These are phyloP conservation scores for Colletotrichum kahawae DNA, from an alignment of 2,329 filamentous ascomycete genomes.

Conservation along the genomic window DNA sequence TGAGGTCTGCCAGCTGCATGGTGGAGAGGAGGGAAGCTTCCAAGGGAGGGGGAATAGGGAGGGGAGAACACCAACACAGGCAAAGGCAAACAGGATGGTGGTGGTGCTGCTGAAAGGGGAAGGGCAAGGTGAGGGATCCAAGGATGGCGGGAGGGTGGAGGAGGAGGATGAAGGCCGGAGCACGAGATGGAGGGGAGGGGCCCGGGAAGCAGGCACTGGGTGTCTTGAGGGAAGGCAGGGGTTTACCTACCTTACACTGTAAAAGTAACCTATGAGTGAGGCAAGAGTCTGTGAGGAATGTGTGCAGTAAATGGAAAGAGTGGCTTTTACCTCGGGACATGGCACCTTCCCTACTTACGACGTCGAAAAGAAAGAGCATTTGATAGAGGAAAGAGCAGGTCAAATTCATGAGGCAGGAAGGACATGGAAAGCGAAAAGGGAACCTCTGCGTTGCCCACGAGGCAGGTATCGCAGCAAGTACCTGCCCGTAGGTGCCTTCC, in stretches of 20 bases:
- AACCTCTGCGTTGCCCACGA: not conserved
- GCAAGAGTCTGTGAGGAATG: not conserved
- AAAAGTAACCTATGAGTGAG: not conserved
- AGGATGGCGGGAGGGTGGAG: not conserved
- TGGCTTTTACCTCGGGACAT: not conserved
- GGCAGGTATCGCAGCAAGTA: not conserved
- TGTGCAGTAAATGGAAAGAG: not conserved
- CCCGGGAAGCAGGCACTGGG: constrained; percentile 3
- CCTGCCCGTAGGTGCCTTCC: not conserved
- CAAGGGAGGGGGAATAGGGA: not conserved
- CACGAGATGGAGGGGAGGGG: not conserved
- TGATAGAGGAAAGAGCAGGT: not conserved
- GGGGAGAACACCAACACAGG: not conserved
- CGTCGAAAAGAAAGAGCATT: not conserved
- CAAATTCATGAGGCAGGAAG: not conserved
- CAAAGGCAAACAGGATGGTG: not conserved
- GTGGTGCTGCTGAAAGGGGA: not conserved
- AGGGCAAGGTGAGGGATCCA: not conserved
- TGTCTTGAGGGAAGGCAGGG: not conserved
- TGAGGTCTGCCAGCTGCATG: not conserved
- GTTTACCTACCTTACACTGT: not conserved
- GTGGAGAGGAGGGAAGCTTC: not conserved
- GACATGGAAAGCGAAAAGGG: not conserved
- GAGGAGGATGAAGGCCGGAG: not conserved
- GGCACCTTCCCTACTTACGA: not conserved